Percentiles rank a stretch among this genome's conserved stretches.
phyloP scores from a whole-genome alignment of 164 flowering plant species.

The Berberis vulgaris region DNA sequence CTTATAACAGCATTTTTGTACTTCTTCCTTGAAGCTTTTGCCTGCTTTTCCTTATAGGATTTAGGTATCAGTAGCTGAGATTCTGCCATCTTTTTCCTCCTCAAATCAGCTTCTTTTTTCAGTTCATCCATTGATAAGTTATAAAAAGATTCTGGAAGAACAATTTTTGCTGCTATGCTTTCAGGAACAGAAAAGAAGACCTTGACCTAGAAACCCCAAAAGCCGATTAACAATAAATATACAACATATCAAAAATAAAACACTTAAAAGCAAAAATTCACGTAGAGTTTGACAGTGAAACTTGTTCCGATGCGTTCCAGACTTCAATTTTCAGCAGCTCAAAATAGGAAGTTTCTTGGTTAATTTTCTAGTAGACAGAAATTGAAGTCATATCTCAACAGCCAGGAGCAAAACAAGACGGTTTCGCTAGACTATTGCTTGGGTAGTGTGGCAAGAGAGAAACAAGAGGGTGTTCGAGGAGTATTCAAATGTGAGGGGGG shows the following conservation, averaged over 20 bases:
- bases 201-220: slow-evolving; percentile 33
- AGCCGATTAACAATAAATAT: neutral
- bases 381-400: no score
- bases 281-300: neutral
- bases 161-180: slow-evolving; percentile 66
- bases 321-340: no score
- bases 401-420: no score
- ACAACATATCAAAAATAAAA: no score
- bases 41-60: slow-evolving; percentile 86
- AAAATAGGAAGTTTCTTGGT: no score
- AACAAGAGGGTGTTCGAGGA: no score
- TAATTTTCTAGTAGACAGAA: no score
- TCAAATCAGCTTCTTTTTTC: slow-evolving; percentile 71
- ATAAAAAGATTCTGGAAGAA: slow-evolving; percentile 78
- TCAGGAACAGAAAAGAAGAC: slow-evolving; percentile 87
- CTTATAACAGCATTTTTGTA: slow-evolving; percentile 59
- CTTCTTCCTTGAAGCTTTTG: slow-evolving; percentile 61
- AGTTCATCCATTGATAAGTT: slow-evolving; percentile 64
- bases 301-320: no score
- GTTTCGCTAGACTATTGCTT: no score
- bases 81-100: slow-evolving; percentile 78
- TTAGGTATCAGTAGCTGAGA: slow-evolving; percentile 85
- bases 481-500: no score
- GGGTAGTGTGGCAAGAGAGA: no score
- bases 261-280: no score